phyloP scores from a whole-genome alignment of 148 eudicot genomes.

The Pouteria glomerata region DNA sequence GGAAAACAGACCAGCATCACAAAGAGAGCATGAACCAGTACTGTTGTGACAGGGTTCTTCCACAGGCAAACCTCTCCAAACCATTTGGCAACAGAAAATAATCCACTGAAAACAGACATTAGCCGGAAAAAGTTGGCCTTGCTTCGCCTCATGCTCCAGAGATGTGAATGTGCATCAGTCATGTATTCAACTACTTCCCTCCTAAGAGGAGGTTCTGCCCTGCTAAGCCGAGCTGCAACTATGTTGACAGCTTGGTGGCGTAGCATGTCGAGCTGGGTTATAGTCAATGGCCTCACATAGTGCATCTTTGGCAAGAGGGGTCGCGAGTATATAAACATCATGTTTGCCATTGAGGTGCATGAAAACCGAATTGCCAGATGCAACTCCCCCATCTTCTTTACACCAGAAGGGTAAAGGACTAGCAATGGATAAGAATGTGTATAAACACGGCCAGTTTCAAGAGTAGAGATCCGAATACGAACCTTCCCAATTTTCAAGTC shows the following conservation, averaged over 20 bases:
- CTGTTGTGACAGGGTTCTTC: constrained; percentile 68
- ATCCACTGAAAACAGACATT: constrained; percentile 46
- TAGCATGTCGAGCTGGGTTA: constrained; percentile 46
- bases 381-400: constrained; percentile 88
- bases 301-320: constrained; percentile 91
- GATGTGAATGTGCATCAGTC: constrained; percentile 72
- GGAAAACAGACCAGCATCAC: constrained; percentile 69
- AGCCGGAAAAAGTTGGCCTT: constrained; percentile 78
- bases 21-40: constrained; percentile 57
- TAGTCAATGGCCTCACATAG: constrained; percentile 54
- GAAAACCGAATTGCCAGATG: constrained; percentile 83
- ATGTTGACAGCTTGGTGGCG: constrained; percentile 58
- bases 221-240: constrained; percentile 53
- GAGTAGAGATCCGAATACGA: constrained; percentile 71
- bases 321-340: constrained; percentile 53
- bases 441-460: constrained; percentile 79
- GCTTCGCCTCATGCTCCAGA: constrained; percentile 90
- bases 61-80: constrained; percentile 64
- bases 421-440: constrained; percentile 78
- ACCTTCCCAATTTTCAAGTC: constrained; percentile 70
- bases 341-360: constrained; percentile 50
- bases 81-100: constrained; percentile 56
- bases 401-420: constrained; percentile 71
- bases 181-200: constrained; percentile 76
- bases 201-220: constrained; percentile 78